Evolutionary conservation across 371 early-diverging fungal genomes (phyloP).

Genomic region (Mucor ambiguus): DNA sequence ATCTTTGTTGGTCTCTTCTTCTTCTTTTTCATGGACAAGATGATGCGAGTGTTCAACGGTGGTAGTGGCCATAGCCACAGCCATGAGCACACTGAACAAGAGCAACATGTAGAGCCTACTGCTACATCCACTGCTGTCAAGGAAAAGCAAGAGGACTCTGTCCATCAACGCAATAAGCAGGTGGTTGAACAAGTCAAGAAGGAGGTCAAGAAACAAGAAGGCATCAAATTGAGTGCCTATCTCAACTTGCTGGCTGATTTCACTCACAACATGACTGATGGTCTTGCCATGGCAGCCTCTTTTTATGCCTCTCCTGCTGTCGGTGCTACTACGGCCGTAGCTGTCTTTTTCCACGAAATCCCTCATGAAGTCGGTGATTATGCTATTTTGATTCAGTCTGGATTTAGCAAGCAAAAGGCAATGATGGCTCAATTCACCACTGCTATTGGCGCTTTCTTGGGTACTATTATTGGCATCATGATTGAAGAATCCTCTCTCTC

Average conservation of each 20-base stretch:
- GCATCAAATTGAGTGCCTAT: slow-evolving; percentile 67
- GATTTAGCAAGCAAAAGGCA: slow-evolving; percentile 75
- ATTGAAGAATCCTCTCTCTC: slow-evolving; percentile 62
- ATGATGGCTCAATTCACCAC: slow-evolving; percentile 84
- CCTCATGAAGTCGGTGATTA: slow-evolving; percentile 94
- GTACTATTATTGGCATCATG: slow-evolving; percentile 78
- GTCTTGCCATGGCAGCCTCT: slow-evolving; percentile 87
- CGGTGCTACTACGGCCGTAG: slow-evolving; percentile 85
- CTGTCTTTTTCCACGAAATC: slow-evolving; percentile 92
- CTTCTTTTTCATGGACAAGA: slow-evolving; percentile 80
- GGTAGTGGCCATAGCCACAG: slow-evolving; percentile 59
- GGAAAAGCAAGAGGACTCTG: neutral
- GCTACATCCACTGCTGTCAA: slow-evolving; percentile 1
- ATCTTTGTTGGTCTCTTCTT: slow-evolving; percentile 76
- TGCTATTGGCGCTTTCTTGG: slow-evolving; percentile 80
- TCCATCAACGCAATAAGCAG: slow-evolving; percentile 2
- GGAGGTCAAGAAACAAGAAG: slow-evolving; percentile 8
- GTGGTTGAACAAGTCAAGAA: slow-evolving; percentile 5
- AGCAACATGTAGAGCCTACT: neutral
- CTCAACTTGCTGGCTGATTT: slow-evolving; percentile 87
- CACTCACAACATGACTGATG: slow-evolving; percentile 90
- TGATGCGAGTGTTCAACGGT: slow-evolving; percentile 74
- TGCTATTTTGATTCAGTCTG: slow-evolving; percentile 86
- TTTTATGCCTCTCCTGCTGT: slow-evolving; percentile 87
- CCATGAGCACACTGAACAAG: slow-evolving; percentile 33